Percentiles rank a stretch among this genome's conserved stretches.
These are phyloP conservation scores for Gnetum montanum DNA, from an alignment of 75 land plant species.

Conservation along the genomic window DNA sequence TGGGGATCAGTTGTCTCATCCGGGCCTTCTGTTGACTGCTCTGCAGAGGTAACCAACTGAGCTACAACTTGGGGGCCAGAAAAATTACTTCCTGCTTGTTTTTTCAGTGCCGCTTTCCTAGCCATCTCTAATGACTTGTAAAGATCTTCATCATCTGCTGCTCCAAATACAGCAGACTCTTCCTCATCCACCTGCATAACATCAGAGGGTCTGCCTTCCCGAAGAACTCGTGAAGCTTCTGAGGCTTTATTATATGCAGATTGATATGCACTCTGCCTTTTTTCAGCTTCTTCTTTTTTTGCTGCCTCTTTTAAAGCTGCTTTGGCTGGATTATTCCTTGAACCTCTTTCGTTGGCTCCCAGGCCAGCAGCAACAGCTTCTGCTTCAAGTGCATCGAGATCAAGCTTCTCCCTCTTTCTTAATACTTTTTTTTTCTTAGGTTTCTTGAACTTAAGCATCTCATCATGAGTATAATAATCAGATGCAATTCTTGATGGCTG, in stretches of 20 bases:
- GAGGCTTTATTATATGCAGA: conserved; percentile 67
- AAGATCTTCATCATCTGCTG: conserved; percentile 78
- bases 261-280: conserved; percentile 54
- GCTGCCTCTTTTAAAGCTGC: conserved; percentile 40
- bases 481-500: conserved; percentile 37
- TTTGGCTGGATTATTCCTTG: conserved; percentile 44
- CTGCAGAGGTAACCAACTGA: conserved; percentile 23
- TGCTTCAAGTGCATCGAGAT: conserved; percentile 91
- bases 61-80: conserved; percentile 67
- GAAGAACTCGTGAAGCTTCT: conserved; percentile 72
- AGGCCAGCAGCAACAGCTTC: conserved; percentile 84
- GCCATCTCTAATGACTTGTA: conserved; percentile 64
- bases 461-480: conserved; percentile 88
- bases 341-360: conserved; percentile 75
- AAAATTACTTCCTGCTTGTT: conserved; percentile 40
- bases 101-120: conserved; percentile 71
- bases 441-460: conserved; percentile 90
- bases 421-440: conserved; percentile 93
- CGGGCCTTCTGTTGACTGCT: conserved; percentile 16
- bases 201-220: conserved; percentile 20
- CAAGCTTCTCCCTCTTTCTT: conserved; percentile 77
- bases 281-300: conserved; percentile 57
- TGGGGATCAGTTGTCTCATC: conserved; percentile 22
- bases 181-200: conserved; percentile 32
- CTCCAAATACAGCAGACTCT: conserved; percentile 48